A percentile compares a stretch with the other conserved stretches of the same genome.
Evolutionary conservation across 768 basidiomycete species (phyloP).

Genomic region (Gloeopeniophorella convolvens): DNA sequence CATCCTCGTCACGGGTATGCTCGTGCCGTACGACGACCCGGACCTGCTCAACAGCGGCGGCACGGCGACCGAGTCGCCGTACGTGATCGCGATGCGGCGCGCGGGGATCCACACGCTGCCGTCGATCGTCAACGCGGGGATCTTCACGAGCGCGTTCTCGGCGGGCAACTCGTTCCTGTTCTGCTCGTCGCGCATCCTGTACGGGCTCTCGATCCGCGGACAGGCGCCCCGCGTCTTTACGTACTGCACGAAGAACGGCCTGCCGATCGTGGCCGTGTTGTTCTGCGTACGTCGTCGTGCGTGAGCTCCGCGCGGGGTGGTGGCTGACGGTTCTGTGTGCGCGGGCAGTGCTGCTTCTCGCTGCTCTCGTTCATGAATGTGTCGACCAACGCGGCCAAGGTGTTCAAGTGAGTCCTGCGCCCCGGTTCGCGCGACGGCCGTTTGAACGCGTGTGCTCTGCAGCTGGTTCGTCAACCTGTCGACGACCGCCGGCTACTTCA

Average conservation of each 20-base stretch:
- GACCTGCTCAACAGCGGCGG: slow-evolving; percentile 43
- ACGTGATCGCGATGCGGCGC: slow-evolving; percentile 72
- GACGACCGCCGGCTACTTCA: slow-evolving; percentile 61
- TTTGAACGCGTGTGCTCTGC: not conserved
- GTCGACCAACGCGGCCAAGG: slow-evolving; percentile 45
- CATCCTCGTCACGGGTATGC: slow-evolving; percentile 69
- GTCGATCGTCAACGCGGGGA: slow-evolving; percentile 63
- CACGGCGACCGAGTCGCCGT: slow-evolving; percentile 75
- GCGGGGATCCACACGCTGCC: slow-evolving; percentile 65
- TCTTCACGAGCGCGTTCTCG: slow-evolving; percentile 69
- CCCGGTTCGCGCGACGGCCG: not conserved
- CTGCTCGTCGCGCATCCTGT: slow-evolving; percentile 38
- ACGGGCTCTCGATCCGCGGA: slow-evolving; percentile 33
- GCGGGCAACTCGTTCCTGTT: slow-evolving; percentile 64
- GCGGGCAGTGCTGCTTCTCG: slow-evolving; percentile 32
- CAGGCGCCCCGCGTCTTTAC: slow-evolving; percentile 39
- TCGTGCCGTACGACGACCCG: slow-evolving; percentile 63
- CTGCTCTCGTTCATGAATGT: slow-evolving; percentile 62
- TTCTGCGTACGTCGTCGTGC: slow-evolving; percentile 22
- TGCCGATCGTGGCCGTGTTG: slow-evolving; percentile 39
- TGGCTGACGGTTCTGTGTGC: slow-evolving; percentile 2
- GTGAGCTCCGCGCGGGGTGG: not conserved
- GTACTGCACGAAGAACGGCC: slow-evolving; percentile 41
- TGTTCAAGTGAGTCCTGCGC: slow-evolving; percentile 42
- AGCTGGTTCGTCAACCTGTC: slow-evolving; percentile 68